Evolutionary conservation across 768 basidiomycete genomes (phyloP).

Genomic region (Suillus spraguei): DNA sequence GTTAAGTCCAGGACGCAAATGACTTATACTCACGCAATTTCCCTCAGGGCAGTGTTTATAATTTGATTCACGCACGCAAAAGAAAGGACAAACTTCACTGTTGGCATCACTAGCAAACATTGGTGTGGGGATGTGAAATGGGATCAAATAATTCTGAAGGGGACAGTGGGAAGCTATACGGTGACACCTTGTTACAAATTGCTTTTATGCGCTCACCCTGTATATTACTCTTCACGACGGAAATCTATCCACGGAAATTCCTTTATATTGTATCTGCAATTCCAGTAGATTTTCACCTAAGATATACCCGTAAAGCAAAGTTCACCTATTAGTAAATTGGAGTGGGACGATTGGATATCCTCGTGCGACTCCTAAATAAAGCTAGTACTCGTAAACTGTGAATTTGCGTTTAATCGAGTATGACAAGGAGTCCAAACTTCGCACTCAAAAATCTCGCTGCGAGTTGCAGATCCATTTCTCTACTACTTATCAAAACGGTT

Average conservation of each 20-base stretch:
- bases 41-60: background rate
- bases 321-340: background rate
- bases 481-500: background rate
- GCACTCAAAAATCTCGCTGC: background rate
- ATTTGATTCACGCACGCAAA: background rate
- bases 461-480: background rate
- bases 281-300: background rate
- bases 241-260: background rate
- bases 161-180: background rate
- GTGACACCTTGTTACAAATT: background rate
- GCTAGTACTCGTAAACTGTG: background rate
- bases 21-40: no score
- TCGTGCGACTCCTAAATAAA: background rate
- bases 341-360: background rate
- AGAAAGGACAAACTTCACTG: background rate
- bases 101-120: no score
- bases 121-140: background rate
- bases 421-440: background rate
- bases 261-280: background rate
- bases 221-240: background rate
- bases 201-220: background rate
- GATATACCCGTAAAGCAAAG: background rate
- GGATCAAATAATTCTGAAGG: background rate
- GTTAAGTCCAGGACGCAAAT: no score
- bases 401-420: background rate